Evolutionary conservation across 805 yeast species (phyloP).

Genomic region (Hanseniaspora lachancei): DNA sequence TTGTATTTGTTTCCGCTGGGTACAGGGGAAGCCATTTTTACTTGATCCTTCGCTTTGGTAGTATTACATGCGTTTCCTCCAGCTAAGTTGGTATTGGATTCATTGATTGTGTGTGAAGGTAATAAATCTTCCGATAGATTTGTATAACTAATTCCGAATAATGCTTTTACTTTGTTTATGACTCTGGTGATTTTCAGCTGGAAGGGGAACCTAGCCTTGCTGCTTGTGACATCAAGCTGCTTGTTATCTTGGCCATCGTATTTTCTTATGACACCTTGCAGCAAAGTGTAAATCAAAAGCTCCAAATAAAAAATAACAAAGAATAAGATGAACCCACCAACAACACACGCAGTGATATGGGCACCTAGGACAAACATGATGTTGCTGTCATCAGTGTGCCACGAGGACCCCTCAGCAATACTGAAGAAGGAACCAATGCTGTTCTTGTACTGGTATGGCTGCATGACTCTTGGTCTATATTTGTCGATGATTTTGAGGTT

Average conservation of each 20-base stretch:
- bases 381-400: slow-evolving; percentile 84
- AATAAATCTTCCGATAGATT: background rate
- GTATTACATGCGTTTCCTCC: background rate
- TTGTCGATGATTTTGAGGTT: slow-evolving; percentile 43
- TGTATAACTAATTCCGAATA: slow-evolving; percentile 11
- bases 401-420: slow-evolving; percentile 71
- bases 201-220: slow-evolving; percentile 14
- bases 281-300: slow-evolving; percentile 34
- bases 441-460: slow-evolving; percentile 61
- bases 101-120: background rate
- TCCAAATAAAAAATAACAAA: slow-evolving; percentile 35
- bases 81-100: background rate
- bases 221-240: background rate
- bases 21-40: background rate
- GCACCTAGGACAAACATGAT: slow-evolving; percentile 59
- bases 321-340: slow-evolving; percentile 55
- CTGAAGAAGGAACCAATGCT: slow-evolving; percentile 52
- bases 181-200: slow-evolving; percentile 12
- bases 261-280: slow-evolving; percentile 20
- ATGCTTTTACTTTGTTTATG: slow-evolving; percentile 23
- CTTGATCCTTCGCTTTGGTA: background rate
- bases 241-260: background rate
- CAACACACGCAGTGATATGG: slow-evolving; percentile 60
- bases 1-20: background rate
- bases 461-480: slow-evolving; percentile 53